phyloP scores from a whole-genome alignment of 768 basidiomycete genomes.

The Lentinula detonsa region DNA sequence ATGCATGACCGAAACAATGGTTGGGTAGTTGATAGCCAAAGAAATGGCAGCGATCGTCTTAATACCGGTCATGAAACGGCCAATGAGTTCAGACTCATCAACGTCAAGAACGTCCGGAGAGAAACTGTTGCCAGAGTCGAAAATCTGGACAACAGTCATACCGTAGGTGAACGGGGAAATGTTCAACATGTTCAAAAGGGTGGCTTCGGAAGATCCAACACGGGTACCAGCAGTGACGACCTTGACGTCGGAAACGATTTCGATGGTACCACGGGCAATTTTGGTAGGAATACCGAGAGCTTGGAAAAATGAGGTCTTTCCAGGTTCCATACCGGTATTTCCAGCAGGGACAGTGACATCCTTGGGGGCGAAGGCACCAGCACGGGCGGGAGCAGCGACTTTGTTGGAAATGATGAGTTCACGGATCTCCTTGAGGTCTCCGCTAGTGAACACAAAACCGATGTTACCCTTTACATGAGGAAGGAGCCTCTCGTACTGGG shows the following conservation, averaged over 20 bases:
- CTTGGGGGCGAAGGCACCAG: constrained; percentile 91
- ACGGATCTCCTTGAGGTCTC: constrained; percentile 92
- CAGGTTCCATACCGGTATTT: constrained; percentile 99
- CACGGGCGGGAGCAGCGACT: constrained; percentile 97
- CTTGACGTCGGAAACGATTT: constrained; percentile 96
- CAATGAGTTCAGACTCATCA: constrained; percentile 85
- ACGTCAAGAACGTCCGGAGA: constrained; percentile 87
- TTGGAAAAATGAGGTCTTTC: constrained; percentile 99
- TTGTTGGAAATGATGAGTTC: constrained; percentile 94
- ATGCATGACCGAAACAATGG: constrained; percentile 89
- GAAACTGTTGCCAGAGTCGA: constrained; percentile 91
- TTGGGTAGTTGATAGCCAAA: constrained; percentile 93
- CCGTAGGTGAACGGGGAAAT: constrained; percentile 99
- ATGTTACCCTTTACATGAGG: constrained; percentile 97
- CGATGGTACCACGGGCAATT: constrained; percentile 99
- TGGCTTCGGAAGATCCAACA: constrained; percentile 96
- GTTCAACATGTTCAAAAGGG: constrained; percentile 98
- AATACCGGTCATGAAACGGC: constrained; percentile 89
- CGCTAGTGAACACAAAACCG: constrained; percentile 95
- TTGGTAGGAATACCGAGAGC: constrained; percentile 99
- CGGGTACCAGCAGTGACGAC: constrained; percentile 89
- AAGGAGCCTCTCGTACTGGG: constrained; percentile 94
- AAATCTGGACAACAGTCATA: constrained; percentile 97
- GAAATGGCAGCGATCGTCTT: constrained; percentile 96
- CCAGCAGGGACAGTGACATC: constrained; percentile 90